Evolutionary conservation across 257 asterid species (phyloP), one percentile per base, ranked within the genome.

Genomic region (Perilla frutescens): DNA sequence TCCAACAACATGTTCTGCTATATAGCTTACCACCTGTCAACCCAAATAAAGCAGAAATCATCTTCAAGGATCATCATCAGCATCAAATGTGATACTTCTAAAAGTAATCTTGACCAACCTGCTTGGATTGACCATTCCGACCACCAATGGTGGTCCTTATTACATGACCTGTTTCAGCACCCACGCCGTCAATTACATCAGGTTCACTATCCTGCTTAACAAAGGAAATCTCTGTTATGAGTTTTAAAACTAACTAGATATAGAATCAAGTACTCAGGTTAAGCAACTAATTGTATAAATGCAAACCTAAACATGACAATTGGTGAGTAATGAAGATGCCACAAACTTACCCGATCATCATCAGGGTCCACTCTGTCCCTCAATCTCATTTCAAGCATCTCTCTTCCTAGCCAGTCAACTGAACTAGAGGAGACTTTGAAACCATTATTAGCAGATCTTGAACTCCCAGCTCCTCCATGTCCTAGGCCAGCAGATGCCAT

Each of bases 1-100:
- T 74, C 98, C 98, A 61, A 93, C 96, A 67, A 93, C 96, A 82
- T 93, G 98, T 81, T 93, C 98, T 63, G 98, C 96, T 74, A 93
- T 93, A 86, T 91, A 93, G 82, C 88, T 93, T 73, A 91, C 87
- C 68, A 77, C 88, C 98, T 93, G 89, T 74, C 81, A 78, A 81
- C 66, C 77, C 70, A 82, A 68, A 81, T 40, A 75, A 76, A 73
- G 70, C 34, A 57, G 40, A 56, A 34, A 60, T 66, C 43, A 78
- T 37, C 32, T 44, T 39, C 74, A 79, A 62, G 43, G 43, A 70
- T 72, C 66, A 59, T 58, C 49, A 71, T 64, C 79, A 76, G 71
- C 77, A 70, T 51, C 72, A 62, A 67, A 79, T 60, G 48, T 62
- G 48, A 66, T 45, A 77, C 74, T 59, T 80, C 69, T 56, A 67